These are phyloP conservation scores for Aeminium ludgeri DNA, from an alignment of 495 filamentous ascomycete genomes.

Conservation along the genomic window DNA sequence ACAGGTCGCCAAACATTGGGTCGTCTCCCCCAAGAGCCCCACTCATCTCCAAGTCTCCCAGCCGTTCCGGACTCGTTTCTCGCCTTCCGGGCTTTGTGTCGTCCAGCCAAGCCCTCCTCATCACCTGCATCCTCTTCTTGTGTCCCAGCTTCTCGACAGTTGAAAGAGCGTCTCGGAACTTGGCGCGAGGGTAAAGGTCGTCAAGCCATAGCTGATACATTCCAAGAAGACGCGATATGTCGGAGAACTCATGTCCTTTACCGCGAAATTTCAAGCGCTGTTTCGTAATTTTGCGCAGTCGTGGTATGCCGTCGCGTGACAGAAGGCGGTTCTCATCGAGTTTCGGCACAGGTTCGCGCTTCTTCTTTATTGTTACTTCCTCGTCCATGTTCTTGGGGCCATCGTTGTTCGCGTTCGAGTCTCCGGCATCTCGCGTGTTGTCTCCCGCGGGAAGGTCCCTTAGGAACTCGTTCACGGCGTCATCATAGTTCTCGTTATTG, in stretches of 20 bases:
- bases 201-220: constrained; percentile 97
- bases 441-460: constrained; percentile 20
- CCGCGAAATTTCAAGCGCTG: constrained; percentile 67
- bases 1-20: not conserved
- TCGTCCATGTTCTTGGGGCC: constrained; percentile 48
- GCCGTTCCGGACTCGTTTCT: constrained; percentile 3
- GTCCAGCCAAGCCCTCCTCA: constrained; percentile 74
- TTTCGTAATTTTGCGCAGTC: constrained; percentile 52
- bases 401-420: constrained; percentile 21
- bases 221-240: constrained; percentile 63
- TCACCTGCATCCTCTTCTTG: constrained; percentile 51
- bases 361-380: constrained; percentile 64
- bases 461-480: constrained; percentile 33
- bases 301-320: constrained; percentile 66
- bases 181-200: constrained; percentile 84
- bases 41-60: constrained; percentile 2
- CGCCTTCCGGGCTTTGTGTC: constrained; percentile 37
- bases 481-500: constrained; percentile 57
- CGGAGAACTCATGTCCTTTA: constrained; percentile 90
- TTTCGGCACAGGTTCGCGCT: constrained; percentile 60
- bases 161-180: constrained; percentile 72
- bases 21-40: constrained; percentile 1
- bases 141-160: constrained; percentile 94
- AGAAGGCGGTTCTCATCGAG: constrained; percentile 69
- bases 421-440: constrained; percentile 9